These are phyloP conservation scores for Clonostachys rosea DNA, from an alignment of 2,329 filamentous ascomycete genomes.

Conservation along the genomic window DNA sequence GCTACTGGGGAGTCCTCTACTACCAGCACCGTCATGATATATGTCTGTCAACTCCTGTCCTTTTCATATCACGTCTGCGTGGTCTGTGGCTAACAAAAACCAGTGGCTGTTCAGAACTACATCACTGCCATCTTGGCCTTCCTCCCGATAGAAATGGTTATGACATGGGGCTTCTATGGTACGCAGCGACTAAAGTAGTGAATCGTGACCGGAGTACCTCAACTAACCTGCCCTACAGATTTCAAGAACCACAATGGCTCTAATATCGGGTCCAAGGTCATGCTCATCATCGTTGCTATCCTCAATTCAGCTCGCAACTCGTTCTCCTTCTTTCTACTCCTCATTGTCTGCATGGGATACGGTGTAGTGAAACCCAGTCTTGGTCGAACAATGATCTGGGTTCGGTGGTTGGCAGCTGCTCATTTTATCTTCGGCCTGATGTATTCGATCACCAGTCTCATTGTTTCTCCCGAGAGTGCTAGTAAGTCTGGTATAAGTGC, in stretches of 20 bases:
- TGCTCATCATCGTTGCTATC: slow-evolving; percentile 88
- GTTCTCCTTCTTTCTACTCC: slow-evolving; percentile 94
- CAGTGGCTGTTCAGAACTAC: slow-evolving; percentile 95
- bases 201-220: not conserved
- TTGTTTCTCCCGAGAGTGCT: slow-evolving; percentile 83
- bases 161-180: slow-evolving; percentile 98
- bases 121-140: slow-evolving; percentile 96
- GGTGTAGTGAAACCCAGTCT: slow-evolving; percentile 93
- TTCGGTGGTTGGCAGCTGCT: slow-evolving; percentile 82
- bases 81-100: slow-evolving; percentile 18
- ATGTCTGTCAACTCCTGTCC: slow-evolving; percentile 38
- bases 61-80: not conserved
- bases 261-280: slow-evolving; percentile 74
- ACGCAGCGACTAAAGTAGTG: slow-evolving; percentile 15
- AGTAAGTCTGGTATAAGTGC: slow-evolving; percentile 35
- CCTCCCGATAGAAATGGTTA: slow-evolving; percentile 90
- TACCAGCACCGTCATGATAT: slow-evolving; percentile 93
- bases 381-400: slow-evolving; percentile 90
- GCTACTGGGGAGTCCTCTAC: slow-evolving; percentile 90
- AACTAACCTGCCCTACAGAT: slow-evolving; percentile 51
- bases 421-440: slow-evolving; percentile 95
- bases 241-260: slow-evolving; percentile 88
- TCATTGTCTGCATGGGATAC: slow-evolving; percentile 99
- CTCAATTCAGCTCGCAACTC: slow-evolving; percentile 93
- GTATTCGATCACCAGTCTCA: slow-evolving; percentile 84